phyloP scores from a whole-genome alignment of 2,329 filamentous ascomycete genomes.

The Pseudocercospora musae region DNA sequence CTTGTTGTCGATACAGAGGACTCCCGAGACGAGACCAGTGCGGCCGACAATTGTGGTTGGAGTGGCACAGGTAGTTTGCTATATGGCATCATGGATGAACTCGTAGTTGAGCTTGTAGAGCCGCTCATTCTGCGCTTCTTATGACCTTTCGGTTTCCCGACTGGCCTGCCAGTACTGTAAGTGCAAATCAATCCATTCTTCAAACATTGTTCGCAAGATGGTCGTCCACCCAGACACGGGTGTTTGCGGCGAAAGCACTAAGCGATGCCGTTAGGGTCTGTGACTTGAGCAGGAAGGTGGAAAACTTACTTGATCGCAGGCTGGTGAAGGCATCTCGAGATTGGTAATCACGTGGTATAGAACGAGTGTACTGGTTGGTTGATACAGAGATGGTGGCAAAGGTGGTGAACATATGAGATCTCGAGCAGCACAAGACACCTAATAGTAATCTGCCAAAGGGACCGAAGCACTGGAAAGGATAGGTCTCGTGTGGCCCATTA shows the following conservation, averaged over 20 bases:
- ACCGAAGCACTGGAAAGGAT: neutral
- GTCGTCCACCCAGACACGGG: slow-evolving; percentile 4
- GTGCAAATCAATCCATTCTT: slow-evolving; percentile 2
- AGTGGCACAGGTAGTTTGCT: neutral
- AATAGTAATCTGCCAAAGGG: neutral
- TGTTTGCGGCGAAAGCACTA: slow-evolving; percentile 6
- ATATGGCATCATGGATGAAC: neutral
- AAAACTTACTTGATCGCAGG: slow-evolving; percentile 10
- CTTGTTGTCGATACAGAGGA: neutral
- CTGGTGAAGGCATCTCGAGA: slow-evolving; percentile 9
- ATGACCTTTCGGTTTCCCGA: slow-evolving; percentile 12
- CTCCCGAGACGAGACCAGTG: neutral
- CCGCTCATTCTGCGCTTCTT: neutral
- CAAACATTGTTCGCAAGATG: slow-evolving; percentile 3
- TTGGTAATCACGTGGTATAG: neutral
- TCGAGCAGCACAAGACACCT: neutral
- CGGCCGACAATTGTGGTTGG: neutral
- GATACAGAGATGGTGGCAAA: neutral
- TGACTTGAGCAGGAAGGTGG: neutral
- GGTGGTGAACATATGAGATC: neutral
- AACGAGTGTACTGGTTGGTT: neutral
- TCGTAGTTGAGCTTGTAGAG: neutral
- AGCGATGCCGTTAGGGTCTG: neutral
- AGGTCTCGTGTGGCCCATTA: neutral
- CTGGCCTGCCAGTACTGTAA: slow-evolving; percentile 10